Base-by-base conservation (phyloP, 1,284 basidiomycete genomes). In the Moniliella sp. region DNA sequence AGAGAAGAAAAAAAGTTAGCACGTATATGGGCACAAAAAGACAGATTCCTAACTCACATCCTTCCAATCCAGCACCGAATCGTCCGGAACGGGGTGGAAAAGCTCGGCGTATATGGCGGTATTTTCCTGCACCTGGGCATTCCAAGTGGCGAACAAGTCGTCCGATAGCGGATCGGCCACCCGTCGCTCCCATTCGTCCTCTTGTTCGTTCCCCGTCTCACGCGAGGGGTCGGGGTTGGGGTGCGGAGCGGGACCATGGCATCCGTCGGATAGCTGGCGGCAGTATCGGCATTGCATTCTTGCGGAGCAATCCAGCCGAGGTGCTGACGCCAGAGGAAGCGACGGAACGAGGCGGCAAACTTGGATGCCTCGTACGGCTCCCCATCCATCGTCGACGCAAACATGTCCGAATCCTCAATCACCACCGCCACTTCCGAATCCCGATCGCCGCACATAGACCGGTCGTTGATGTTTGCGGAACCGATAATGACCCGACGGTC, bases 361-460 rank as follows among this genome's bases (percentile, higher is more conserved):
- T 75, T 72, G 18, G 68, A 62, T 1, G 71, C 81, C 55, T 66
- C 62, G 60, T 72, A 76, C 15, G 57, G 70, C 42, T 72, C 61
- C 2, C 80, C 81, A 46, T 81, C 66, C 83, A 91, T 88, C 3
- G 57, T 67, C 5, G 74, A 71, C 33, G 71, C 67, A 32, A 93
- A 67, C 64, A 73, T 65, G 34, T 88, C 80, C 2, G 68, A 64
- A 50, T 93, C 84, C 61, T 91, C 82, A 15, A 88, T 75, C 11
- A 91, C 73, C 4, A 86, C 63, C 1, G 78, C 79, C 45, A 91
- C 88, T 62, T 93, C 84, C 1, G 79, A 83, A 60, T 91, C 84
- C 19, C 81, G 79, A 49, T 86, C 74, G 17, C 84, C 37, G 8
- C 19, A 15, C 23, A 36, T 34, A 21, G 25, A 29, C 16, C 37